Conservation (phyloP, 225 moss, liverwort and hornwort genomes). For the Thuidium tamariscinum region DNA sequence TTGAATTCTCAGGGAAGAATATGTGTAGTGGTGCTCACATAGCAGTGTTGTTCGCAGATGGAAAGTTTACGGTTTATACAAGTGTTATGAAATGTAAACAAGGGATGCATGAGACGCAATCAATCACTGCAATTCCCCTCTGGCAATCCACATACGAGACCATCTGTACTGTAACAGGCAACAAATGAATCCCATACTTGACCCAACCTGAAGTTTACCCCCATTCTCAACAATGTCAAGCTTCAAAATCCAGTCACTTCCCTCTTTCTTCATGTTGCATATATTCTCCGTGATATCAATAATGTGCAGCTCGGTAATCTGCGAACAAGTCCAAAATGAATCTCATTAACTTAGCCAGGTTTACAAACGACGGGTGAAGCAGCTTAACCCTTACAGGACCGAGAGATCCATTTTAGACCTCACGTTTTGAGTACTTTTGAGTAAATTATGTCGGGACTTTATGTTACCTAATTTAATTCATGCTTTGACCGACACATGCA, state of each 20-base stretch:
- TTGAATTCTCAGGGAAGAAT: not conserved
- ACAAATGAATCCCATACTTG: not conserved
- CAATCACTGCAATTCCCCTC: not conserved
- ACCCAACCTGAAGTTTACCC: constrained; percentile 51
- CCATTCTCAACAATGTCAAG: constrained; percentile 77
- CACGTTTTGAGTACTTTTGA: not conserved
- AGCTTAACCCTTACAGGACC: not conserved
- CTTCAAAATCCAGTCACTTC: constrained; percentile 86
- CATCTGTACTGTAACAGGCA: not conserved
- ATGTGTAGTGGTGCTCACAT: not conserved
- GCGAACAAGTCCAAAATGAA: not conserved
- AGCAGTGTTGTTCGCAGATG: not conserved
- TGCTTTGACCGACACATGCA: not conserved
- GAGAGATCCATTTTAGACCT: not conserved
- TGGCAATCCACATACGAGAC: not conserved
- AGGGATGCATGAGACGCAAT: not conserved
- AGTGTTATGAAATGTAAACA: not conserved
- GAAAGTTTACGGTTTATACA: not conserved
- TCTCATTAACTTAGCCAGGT: not conserved
- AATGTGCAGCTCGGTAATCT: constrained; percentile 71
- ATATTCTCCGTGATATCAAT: constrained; percentile 71
- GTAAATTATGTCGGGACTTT: not conserved
- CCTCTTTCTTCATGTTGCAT: constrained; percentile 79
- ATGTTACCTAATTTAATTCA: not conserved
- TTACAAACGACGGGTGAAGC: not conserved